Evolutionary conservation across 371 early-diverging fungal species (phyloP), one percentile per base, ranked within the genome.

Genomic region (Syncephalastrum racemosum): DNA sequence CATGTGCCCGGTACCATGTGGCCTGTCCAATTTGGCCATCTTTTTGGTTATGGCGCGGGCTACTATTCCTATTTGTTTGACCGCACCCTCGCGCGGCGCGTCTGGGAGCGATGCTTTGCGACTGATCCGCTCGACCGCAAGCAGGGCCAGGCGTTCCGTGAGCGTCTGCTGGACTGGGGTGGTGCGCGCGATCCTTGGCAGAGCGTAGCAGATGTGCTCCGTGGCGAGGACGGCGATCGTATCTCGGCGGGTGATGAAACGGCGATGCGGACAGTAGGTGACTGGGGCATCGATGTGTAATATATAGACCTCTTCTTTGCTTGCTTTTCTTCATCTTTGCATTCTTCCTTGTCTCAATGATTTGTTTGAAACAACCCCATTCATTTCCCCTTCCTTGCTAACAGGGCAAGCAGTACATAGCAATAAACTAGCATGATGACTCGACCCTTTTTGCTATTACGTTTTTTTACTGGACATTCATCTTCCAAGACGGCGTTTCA

Each of bases 1-100:
- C 82, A 81, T 46, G 83, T 85, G 0, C 72, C 80, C 0, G 82
- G 82, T 4, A 91, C 95, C 1, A 82, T 81, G 62, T 96, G 95
- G 94, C 95, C 94, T 55, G 87, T 90, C 4, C 92, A 93, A 54
- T 97, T 97, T 71, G 85, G 86, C 4, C 99, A 98, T 61, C 63
- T 98, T 62, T 87, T 89, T 64, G 87, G 90, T 0, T 98, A 98
- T 62, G 95, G 95, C 13, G 91, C 93, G 1, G 90, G 88, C 10
- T 98, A 98, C 68, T 98, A 97, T 55, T 81, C 91, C 24, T 98
- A 98, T 61, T 69, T 97, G 25, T 92, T 96, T 84, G 90, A 91
- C 48, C 81, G 94, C 39, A 79, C 88, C 6, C 77, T 96, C 66
- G 94, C 95, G 1, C 78, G 82, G 7, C 80, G 85, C 48, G 77